These are phyloP conservation scores for Arbutus unedo DNA, from an alignment of 148 eudicot genomes.

Conservation along the genomic window DNA sequence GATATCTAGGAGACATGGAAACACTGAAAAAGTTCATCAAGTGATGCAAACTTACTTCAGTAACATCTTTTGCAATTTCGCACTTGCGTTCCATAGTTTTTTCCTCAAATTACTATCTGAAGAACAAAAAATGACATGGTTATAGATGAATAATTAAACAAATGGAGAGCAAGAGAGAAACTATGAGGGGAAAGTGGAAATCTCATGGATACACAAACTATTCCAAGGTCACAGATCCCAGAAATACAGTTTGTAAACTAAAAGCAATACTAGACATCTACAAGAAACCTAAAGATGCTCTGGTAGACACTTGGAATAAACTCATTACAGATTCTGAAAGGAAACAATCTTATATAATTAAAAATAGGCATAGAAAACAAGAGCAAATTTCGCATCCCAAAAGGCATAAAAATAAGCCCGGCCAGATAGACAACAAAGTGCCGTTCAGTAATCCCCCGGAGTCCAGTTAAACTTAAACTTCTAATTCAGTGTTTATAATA, in stretches of 20 bases:
- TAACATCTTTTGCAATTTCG: conserved; percentile 61
- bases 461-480: neutral
- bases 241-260: neutral
- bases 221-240: neutral
- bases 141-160: neutral
- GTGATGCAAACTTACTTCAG: conserved; percentile 39
- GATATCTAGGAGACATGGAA: neutral
- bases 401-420: neutral
- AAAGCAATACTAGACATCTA: neutral
- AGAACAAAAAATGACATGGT: neutral
- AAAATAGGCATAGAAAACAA: neutral
- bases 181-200: neutral
- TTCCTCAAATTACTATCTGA: neutral
- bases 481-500: neutral
- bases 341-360: neutral
- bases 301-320: neutral
- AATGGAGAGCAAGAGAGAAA: neutral
- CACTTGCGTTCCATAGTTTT: conserved; percentile 37
- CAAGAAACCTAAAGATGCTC: neutral
- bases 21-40: neutral
- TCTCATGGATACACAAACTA: neutral
- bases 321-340: neutral
- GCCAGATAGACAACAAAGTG: neutral
- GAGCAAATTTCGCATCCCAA: neutral
- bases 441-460: neutral